Conservation (phyloP, 2,329 filamentous ascomycete genomes). For the Phialemoniopsis sp. region DNA sequence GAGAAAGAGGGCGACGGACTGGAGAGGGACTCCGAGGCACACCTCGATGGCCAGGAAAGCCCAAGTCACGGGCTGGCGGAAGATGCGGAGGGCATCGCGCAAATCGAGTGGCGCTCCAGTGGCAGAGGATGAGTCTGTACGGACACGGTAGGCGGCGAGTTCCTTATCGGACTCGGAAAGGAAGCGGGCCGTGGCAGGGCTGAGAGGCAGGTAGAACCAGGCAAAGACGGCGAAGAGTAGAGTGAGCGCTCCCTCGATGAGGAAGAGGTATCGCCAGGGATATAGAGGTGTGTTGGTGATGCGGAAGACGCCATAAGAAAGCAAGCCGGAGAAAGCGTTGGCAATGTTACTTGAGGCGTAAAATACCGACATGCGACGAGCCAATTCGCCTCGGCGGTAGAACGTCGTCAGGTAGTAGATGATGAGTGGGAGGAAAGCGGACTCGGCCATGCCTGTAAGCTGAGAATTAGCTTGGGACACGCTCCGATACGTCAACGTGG, state of each 20-base stretch:
- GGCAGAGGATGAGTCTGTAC: slow-evolving; percentile 66
- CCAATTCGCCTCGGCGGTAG: slow-evolving; percentile 68
- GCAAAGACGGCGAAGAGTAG: slow-evolving; percentile 60
- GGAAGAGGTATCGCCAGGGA: slow-evolving; percentile 47
- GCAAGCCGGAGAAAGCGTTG: slow-evolving; percentile 59
- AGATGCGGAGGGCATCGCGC: slow-evolving; percentile 45
- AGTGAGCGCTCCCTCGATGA: slow-evolving; percentile 52
- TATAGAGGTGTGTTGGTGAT: slow-evolving; percentile 35
- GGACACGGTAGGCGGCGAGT: slow-evolving; percentile 68
- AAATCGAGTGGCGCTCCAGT: slow-evolving; percentile 50
- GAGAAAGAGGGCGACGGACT: neutral
- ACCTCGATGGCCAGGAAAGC: slow-evolving; percentile 50
- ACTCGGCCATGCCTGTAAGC: slow-evolving; percentile 64
- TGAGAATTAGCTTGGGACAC: too few species aligned
- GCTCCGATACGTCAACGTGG: too few species aligned
- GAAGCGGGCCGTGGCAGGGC: slow-evolving; percentile 56
- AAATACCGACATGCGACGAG: slow-evolving; percentile 66
- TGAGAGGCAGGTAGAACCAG: slow-evolving; percentile 64
- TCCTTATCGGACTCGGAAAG: slow-evolving; percentile 61
- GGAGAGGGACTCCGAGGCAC: slow-evolving; percentile 31
- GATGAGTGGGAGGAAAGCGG: slow-evolving; percentile 66
- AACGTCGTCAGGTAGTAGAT: slow-evolving; percentile 56
- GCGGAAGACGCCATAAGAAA: slow-evolving; percentile 46
- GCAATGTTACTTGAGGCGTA: slow-evolving; percentile 12
- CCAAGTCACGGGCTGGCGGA: slow-evolving; percentile 43